Conservation (phyloP, 805 yeast genomes). For the Kodamaea fukazawae region DNA sequence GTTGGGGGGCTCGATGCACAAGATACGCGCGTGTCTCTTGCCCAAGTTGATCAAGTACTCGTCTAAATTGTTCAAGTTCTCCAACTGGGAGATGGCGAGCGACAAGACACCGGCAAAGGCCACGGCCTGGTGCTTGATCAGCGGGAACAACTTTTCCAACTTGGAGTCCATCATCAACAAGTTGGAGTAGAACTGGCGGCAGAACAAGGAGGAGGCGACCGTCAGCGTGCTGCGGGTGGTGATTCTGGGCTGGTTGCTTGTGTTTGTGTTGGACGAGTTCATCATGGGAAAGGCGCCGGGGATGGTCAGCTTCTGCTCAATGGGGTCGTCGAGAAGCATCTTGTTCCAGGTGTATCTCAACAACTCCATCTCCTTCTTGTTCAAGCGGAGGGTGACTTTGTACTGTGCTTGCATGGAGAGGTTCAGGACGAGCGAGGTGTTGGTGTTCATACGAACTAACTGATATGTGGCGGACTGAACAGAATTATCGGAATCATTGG, state of each 20-base stretch:
- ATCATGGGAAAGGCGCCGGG: conserved; percentile 39
- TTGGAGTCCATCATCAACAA: conserved; percentile 58
- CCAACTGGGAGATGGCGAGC: conserved; percentile 62
- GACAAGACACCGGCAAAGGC: conserved; percentile 78
- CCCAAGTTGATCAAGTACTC: conserved; percentile 63
- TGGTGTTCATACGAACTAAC: conserved; percentile 18
- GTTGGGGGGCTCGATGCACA: conserved; percentile 67
- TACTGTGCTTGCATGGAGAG: conserved; percentile 16
- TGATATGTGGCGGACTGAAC: conserved; percentile 14
- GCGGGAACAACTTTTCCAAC: conserved; percentile 66
- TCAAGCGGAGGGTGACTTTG: conserved; percentile 19
- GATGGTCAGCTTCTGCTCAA: conserved; percentile 16
- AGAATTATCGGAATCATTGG: conserved; percentile 9
- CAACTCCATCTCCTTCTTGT: conserved; percentile 40
- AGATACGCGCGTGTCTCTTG: conserved; percentile 69
- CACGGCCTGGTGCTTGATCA: conserved; percentile 74
- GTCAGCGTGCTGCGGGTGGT: conserved; percentile 7
- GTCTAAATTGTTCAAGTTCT: conserved; percentile 54
- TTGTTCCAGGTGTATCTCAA: conserved; percentile 47
- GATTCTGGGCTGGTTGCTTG: background rate
- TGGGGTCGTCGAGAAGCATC: conserved; percentile 36
- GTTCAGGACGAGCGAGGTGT: conserved; percentile 13
- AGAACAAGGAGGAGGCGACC: conserved; percentile 50
- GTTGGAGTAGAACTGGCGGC: conserved; percentile 74
- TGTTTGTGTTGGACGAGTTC: background rate